Evolutionary conservation across 2,329 filamentous ascomycete genomes (phyloP).

Genomic region (Penicillium sp.): DNA sequence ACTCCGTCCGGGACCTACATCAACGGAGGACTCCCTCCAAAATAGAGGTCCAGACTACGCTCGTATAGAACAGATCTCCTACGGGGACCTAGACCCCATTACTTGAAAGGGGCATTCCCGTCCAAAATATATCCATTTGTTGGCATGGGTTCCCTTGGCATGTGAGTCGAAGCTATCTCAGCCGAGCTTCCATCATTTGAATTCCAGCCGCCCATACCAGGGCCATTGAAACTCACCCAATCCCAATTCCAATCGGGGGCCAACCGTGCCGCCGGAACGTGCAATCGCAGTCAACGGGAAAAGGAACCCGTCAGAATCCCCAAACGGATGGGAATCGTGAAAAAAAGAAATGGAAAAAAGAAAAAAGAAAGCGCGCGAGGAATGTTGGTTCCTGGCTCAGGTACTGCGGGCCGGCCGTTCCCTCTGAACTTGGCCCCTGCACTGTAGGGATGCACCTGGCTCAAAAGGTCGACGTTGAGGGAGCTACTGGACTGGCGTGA

Average conservation of each 20-base stretch:
- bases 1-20: no score
- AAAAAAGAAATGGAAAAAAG: not conserved
- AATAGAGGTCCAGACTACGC: no score
- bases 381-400: slow-evolving; percentile 20
- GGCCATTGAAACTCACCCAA: not conserved
- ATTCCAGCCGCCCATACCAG: slow-evolving; percentile 16
- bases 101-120: slow-evolving; percentile 14
- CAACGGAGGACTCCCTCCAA: no score
- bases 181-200: slow-evolving; percentile 21
- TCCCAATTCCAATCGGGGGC: not conserved
- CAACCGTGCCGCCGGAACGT: not conserved
- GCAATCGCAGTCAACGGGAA: not conserved
- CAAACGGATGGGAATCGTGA: not conserved
- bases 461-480: slow-evolving; percentile 26
- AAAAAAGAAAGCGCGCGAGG: not conserved
- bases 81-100: no score
- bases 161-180: slow-evolving; percentile 21
- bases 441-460: slow-evolving; percentile 23
- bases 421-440: slow-evolving; percentile 10
- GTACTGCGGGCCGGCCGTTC: slow-evolving; percentile 16
- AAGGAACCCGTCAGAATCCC: not conserved
- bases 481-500: not conserved
- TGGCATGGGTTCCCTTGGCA: slow-evolving; percentile 24
- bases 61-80: no score
- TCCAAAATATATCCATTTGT: not conserved